Evolutionary conservation across 495 filamentous ascomycete species (phyloP).

Genomic region (Elaphomyces granulatus): DNA sequence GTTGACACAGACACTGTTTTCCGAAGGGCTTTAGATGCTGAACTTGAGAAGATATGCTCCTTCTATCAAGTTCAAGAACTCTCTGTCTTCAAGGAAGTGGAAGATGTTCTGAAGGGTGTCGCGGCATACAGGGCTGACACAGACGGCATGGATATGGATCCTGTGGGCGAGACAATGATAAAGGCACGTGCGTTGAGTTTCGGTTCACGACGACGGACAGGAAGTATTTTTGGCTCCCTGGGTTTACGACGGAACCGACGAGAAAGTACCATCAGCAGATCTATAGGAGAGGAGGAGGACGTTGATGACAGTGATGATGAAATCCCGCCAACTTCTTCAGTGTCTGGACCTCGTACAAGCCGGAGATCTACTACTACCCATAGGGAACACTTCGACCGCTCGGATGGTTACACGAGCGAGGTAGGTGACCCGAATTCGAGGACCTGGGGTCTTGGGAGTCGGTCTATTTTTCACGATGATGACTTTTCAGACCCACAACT

Average conservation of each 20-base stretch:
- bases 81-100: constrained; percentile 69
- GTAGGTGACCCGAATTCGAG: constrained; percentile 23
- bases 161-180: constrained; percentile 34
- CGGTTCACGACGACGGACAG: constrained; percentile 27
- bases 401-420: constrained; percentile 34
- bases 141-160: constrained; percentile 40
- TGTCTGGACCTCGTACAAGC: not conserved
- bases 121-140: constrained; percentile 52
- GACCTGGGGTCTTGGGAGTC: constrained; percentile 10
- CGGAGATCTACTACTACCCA: not conserved
- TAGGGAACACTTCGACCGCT: constrained; percentile 6
- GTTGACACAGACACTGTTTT: constrained; percentile 67
- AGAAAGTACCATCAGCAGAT: constrained; percentile 35
- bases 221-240: constrained; percentile 31
- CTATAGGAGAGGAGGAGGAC: constrained; percentile 42
- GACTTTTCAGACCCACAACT: constrained; percentile 63
- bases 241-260: constrained; percentile 27
- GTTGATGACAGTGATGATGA: constrained; percentile 46
- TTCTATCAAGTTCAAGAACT: constrained; percentile 82
- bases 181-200: constrained; percentile 28
- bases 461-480: constrained; percentile 28
- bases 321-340: not conserved
- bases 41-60: constrained; percentile 82
- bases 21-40: constrained; percentile 63
- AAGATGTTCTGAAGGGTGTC: constrained; percentile 62